These are phyloP conservation scores for Crithidia fasciculata DNA, from an alignment of 208 protist species.

Conservation along the genomic window DNA sequence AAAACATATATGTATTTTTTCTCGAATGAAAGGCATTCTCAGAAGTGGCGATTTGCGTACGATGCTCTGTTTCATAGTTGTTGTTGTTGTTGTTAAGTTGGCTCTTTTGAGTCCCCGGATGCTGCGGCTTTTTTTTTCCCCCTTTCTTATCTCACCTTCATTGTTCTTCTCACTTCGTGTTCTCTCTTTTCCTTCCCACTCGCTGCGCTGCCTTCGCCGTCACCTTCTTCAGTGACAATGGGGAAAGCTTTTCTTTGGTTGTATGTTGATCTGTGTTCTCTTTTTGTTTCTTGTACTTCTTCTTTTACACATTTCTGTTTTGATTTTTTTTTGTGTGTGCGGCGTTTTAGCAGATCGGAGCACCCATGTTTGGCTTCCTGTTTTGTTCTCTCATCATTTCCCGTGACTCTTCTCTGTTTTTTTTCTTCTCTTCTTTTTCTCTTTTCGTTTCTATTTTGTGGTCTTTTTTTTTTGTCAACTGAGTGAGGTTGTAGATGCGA, in stretches of 20 bases:
- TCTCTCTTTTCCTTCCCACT: too few relatives aligned
- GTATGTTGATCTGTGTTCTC: too few relatives aligned
- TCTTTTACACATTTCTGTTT: background rate
- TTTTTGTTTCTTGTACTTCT: too few relatives aligned
- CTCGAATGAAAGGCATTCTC: background rate
- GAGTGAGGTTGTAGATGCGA: too few relatives aligned
- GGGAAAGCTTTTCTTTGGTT: too few relatives aligned
- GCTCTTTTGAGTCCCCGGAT: too few relatives aligned
- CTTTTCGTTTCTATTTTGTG: conserved; percentile 8
- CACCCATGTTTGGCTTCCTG: background rate
- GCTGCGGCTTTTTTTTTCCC: background rate
- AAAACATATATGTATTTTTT: background rate
- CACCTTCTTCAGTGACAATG: too few relatives aligned
- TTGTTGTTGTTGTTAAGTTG: background rate
- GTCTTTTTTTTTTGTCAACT: conserved; percentile 8
- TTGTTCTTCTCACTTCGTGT: too few relatives aligned
- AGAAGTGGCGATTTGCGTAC: background rate
- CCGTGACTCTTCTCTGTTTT: background rate
- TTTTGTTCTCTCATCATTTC: conserved; percentile 7
- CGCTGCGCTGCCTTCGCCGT: too few relatives aligned
- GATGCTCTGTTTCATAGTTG: background rate
- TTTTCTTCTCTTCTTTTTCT: conserved; percentile 6
- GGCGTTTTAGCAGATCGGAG: background rate
- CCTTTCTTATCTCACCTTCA: background rate
- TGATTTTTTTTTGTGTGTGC: background rate